Conservation (phyloP, 1,284 basidiomycete genomes). For the Gomphus bonarii region DNA sequence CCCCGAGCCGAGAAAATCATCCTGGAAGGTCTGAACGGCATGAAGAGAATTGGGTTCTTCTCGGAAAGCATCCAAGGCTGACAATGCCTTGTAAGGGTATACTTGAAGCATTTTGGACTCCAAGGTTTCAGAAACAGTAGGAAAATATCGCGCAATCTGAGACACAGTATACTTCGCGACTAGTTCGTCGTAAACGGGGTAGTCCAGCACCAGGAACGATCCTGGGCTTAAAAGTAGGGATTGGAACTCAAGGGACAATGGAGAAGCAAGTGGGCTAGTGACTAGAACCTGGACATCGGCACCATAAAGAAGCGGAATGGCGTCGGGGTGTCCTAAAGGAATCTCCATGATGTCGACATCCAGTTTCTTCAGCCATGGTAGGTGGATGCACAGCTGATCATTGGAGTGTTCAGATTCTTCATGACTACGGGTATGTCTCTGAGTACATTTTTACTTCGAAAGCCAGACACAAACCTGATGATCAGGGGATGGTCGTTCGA, state of each 20-base stretch:
- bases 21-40: conserved; percentile 52
- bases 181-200: conserved; percentile 15
- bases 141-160: conserved; percentile 20
- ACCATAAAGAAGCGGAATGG: conserved; percentile 12
- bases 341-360: conserved; percentile 11
- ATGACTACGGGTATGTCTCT: conserved; percentile 36
- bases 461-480: conserved; percentile 11
- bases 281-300: conserved; percentile 22
- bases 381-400: conserved; percentile 10
- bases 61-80: conserved; percentile 38
- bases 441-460: conserved; percentile 25
- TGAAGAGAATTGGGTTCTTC: conserved; percentile 32
- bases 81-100: conserved; percentile 26
- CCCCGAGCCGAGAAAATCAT: conserved; percentile 48
- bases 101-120: conserved; percentile 19
- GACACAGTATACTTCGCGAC: conserved; percentile 17
- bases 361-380: conserved; percentile 6
- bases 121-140: conserved; percentile 11
- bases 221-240: conserved; percentile 1
- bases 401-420: conserved; percentile 16
- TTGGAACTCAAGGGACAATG: conserved; percentile 14
- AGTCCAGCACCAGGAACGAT: conserved; percentile 5
- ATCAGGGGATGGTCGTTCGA: conserved; percentile 22
- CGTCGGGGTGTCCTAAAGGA: conserved; percentile 7
- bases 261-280: conserved; percentile 23